phyloP scores from a whole-genome alignment of 208 protist species.

The Trypanosomatidae sp. region DNA sequence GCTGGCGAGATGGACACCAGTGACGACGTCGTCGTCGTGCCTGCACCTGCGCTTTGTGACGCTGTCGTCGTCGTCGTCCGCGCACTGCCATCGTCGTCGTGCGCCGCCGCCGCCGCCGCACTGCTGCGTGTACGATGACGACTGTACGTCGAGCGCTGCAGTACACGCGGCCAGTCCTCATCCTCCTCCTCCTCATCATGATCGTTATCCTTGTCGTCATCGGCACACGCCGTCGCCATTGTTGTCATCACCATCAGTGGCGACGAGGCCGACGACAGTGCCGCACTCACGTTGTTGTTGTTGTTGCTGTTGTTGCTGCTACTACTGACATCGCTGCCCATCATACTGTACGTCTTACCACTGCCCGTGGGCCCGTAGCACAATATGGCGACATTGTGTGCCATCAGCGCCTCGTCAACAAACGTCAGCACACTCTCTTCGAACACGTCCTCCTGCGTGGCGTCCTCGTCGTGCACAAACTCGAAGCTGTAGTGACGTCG shows the following conservation, averaged over 20 bases:
- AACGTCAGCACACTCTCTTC: constrained; percentile 78
- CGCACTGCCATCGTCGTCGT: too few relatives aligned
- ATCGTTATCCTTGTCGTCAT: background rate
- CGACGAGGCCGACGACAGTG: background rate
- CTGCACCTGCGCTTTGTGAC: too few relatives aligned
- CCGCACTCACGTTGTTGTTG: background rate
- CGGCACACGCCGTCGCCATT: background rate
- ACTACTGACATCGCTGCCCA: too few relatives aligned
- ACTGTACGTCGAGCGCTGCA: too few relatives aligned
- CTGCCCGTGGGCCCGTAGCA: constrained; percentile 84
- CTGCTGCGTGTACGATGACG: background rate
- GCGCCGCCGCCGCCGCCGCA: background rate
- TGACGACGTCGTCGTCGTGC: too few relatives aligned
- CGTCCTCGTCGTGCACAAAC: constrained; percentile 69
- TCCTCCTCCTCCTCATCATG: too few relatives aligned
- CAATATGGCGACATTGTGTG: constrained; percentile 68
- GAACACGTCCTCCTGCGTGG: constrained; percentile 80
- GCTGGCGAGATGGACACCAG: background rate
- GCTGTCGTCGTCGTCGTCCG: too few relatives aligned
- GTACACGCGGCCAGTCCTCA: too few relatives aligned
- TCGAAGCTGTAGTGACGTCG: constrained; percentile 67
- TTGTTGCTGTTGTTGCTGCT: constrained; percentile 5
- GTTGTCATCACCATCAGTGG: too few relatives aligned
- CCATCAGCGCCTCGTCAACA: constrained; percentile 70
- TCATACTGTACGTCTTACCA: constrained; percentile 87